Evolutionary conservation across 176 grass and related monocot species (phyloP).

Genomic region (Phyllostachys edulis): DNA sequence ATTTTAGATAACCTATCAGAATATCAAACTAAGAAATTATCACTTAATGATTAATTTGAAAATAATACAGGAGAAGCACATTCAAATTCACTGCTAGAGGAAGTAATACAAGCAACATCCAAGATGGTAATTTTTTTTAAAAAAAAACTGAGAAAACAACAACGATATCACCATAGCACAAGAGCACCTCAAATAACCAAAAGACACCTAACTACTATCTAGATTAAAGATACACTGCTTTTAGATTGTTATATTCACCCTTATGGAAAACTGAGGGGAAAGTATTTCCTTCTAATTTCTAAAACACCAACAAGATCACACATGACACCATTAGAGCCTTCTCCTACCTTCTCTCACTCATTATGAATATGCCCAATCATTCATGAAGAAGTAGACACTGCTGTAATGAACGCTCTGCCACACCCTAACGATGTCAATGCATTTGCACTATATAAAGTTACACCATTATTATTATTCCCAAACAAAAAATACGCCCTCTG

Average conservation of each 20-base stretch:
- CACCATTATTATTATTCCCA: background rate
- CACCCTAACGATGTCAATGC: background rate
- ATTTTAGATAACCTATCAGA: constrained; percentile 4
- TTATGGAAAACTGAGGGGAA: background rate
- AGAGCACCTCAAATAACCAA: background rate
- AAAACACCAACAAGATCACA: background rate
- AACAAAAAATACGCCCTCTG: background rate
- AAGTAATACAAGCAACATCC: background rate
- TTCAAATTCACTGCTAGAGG: background rate
- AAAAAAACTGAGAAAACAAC: background rate
- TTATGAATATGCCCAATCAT: background rate
- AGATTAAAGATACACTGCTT: background rate
- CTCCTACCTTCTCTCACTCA: background rate
- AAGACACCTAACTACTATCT: background rate
- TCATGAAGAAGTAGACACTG: background rate
- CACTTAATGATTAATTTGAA: background rate
- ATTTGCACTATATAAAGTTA: background rate
- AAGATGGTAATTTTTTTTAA: background rate
- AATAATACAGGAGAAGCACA: background rate
- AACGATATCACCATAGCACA: background rate
- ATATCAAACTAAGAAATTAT: background rate
- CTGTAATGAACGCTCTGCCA: background rate
- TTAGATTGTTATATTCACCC: background rate
- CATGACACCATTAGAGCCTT: background rate
- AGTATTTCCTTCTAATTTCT: background rate